Evolutionary conservation across 164 flowering plant genomes (phyloP).

Genomic region (Nymphaea colorata): DNA sequence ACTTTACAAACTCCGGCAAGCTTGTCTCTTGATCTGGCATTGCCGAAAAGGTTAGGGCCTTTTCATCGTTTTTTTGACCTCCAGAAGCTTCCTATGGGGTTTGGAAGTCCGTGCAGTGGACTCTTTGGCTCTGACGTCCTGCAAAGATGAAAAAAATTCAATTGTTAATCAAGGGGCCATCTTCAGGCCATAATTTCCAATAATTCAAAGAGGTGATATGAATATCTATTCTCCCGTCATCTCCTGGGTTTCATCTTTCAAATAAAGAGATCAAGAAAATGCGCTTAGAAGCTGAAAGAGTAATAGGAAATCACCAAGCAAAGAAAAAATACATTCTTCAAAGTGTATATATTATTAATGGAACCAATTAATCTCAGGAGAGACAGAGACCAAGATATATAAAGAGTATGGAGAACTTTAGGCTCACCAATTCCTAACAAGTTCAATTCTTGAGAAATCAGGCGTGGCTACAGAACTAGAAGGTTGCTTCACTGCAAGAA

Average conservation of each 20-base stretch:
- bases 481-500: slow-evolving; percentile 67
- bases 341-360: background rate
- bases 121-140: background rate
- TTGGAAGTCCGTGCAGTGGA: background rate
- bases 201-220: background rate
- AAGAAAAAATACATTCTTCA: no score
- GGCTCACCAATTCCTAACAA: slow-evolving; percentile 12
- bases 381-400: background rate
- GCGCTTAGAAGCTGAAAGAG: no score
- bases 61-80: background rate
- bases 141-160: background rate
- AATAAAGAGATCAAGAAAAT: no score
- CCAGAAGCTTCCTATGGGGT: background rate
- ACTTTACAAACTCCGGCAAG: background rate
- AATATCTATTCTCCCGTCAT: no score
- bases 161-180: background rate
- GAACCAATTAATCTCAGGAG: background rate
- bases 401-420: background rate
- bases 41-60: background rate
- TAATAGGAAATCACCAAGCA: no score
- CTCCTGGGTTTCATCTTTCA: no score
- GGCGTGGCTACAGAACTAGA: slow-evolving; percentile 22
- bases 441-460: slow-evolving; percentile 74
- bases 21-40: background rate
- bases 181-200: background rate